phyloP scores from a whole-genome alignment of 106 monocot species.

The Dendrobium officinale region DNA sequence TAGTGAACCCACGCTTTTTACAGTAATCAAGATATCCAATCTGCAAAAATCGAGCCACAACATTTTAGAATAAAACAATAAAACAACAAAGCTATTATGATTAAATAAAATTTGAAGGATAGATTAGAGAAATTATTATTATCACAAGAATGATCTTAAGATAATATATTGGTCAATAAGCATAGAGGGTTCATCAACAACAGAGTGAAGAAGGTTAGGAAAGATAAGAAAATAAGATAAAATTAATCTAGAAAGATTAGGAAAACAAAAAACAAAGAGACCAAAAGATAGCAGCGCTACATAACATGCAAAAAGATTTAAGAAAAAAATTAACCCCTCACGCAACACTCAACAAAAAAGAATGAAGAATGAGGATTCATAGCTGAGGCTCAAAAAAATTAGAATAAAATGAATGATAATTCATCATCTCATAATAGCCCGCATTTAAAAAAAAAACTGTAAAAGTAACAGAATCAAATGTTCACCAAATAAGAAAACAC shows the following conservation, averaged over 20 bases:
- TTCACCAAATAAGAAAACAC: background rate
- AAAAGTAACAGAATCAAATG: background rate
- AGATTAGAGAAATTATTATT: background rate
- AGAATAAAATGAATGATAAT: background rate
- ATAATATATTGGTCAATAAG: background rate
- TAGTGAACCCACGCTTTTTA: constrained; percentile 83
- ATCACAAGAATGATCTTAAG: background rate
- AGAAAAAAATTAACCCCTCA: background rate
- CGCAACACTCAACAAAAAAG: background rate
- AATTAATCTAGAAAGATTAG: background rate
- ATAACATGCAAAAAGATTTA: background rate
- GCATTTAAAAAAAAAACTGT: background rate
- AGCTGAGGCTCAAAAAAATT: background rate
- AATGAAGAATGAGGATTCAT: background rate
- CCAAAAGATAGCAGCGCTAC: background rate
- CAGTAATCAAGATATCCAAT: constrained; percentile 97
- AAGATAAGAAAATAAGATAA: background rate
- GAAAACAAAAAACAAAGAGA: background rate
- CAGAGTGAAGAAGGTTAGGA: background rate
- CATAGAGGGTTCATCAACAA: background rate
- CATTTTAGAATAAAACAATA: background rate
- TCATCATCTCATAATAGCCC: background rate
- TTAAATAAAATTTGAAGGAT: background rate
- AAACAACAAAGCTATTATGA: background rate
- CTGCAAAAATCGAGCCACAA: constrained; percentile 28